phyloP scores from a whole-genome alignment of 768 basidiomycete species.

The Lactarius vividus region DNA sequence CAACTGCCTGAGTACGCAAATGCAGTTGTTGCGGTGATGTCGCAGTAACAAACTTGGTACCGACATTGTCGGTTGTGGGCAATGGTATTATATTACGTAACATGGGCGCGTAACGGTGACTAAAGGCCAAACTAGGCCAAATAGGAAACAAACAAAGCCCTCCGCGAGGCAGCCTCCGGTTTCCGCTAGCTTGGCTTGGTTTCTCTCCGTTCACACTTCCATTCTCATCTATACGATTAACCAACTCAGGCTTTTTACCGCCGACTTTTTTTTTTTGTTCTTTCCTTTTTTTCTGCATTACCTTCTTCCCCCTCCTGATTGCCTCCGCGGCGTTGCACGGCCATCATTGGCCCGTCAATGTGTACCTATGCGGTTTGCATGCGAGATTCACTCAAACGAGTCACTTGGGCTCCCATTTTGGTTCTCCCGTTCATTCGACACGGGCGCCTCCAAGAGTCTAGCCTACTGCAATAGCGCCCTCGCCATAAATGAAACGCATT shows the following conservation, averaged over 20 bases:
- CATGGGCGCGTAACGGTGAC: neutral
- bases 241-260: neutral
- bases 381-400: neutral
- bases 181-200: neutral
- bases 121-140: neutral
- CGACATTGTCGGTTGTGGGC: neutral
- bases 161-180: neutral
- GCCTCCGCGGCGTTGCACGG: neutral
- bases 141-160: neutral
- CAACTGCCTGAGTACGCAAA: neutral
- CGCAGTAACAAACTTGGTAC: neutral
- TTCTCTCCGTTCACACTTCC: neutral
- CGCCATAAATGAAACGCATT: neutral
- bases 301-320: neutral
- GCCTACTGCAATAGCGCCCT: neutral
- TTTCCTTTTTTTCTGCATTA: neutral
- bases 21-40: conserved; percentile 2
- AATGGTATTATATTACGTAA: neutral
- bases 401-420: neutral
- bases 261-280: neutral
- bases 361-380: neutral
- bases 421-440: neutral
- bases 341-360: no score
- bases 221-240: conserved; percentile 1
- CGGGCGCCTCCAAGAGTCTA: neutral